Base-by-base conservation (phyloP, 1,284 basidiomycete species). In the Trametes hirsuta region DNA sequence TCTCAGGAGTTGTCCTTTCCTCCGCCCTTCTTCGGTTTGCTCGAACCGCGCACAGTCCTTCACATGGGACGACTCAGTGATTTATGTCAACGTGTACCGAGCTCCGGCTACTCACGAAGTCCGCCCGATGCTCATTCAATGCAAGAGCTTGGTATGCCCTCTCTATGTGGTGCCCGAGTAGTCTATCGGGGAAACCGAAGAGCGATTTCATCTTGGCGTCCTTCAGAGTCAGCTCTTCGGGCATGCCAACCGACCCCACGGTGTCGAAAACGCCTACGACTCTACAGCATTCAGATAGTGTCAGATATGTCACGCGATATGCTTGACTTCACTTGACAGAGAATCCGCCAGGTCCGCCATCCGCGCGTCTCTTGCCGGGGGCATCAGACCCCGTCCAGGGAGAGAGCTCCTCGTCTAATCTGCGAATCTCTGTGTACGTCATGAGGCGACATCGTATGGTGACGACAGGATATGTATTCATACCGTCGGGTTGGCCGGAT, bases 211-310 rank as follows among this genome's bases (percentile, higher is more conserved):
- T 68, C 65, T 80, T 74, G 52, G 74, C 64, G 62, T 74, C 67
- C 55, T 72, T 70, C 41, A 78, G 68, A 2, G 80, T 79, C 10
- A 90, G 67, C 63, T 88, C 86, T 66, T 85, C 84, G 1, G 88
- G 88, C 22, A 90, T 70, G 10, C 87, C 88, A 34, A 89, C 70
- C 18, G 85, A 81, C 12, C 87, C 87, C 24, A 90, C 88, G 3
- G 88, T 90, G 68, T 90, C 88, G 66, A 86, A 90, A 15, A 90
- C 86, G 2, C 88, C 88, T 51, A 90, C 66, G 65, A 86, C 87
- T 72, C 88, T 90, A 55, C 11, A 3, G 4, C 4, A 30, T 30
- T 6, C 1, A 2, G 1, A 21, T 40, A n/a, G 15, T 18, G 2
- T 55, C 30, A 42, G 40, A 8, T 30, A 10, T 6, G 14, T 1